Base-by-base conservation (phyloP, 768 basidiomycete genomes). In the Gyrodon lividus region DNA sequence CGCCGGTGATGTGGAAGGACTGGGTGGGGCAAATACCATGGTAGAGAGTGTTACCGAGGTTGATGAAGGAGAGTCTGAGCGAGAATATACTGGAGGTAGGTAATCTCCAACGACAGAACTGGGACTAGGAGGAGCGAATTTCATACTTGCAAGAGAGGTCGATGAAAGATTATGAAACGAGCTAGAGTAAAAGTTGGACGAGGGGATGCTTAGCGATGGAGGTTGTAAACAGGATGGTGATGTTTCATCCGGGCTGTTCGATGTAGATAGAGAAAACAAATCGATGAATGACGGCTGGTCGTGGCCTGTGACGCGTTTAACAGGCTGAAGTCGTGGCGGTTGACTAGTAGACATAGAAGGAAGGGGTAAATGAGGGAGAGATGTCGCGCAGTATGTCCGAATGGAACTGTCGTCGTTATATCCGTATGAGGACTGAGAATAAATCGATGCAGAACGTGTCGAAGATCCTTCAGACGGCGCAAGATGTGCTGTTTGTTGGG, bases 231-330 rank as follows among this genome's bases (percentile, higher is more conserved):
- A 59, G 59, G 57, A 38, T 20, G 55, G 24, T n/a, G 51, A 35
- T 3, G 10, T 3, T 14, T 47, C 41, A 16, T 43, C 49, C 17
- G 56, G 1, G 13, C 9, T 26, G 33, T 49, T 43, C 13, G 52
- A 24, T 16, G 26, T 52, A 55, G 63, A 60, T 55, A 61, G 46
- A 16, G 78, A 73, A 43, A 63, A 65, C 42, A 80, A 63, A 65
- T 80, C 76, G 40, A 80, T 77, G 58, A 79, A 78, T 28, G 79
- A 80, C 50, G 69, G 65, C 54, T 62, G 67, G 55, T 73, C 70
- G 65, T 70, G 69, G 72, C 41, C 70, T 22, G 57, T 20, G 31
- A 48, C 37, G 17, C 43, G 43, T 42, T 56, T 52, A n/a, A 72
- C 40, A 22, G 57, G 58, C 45, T 54, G 51, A 20, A 45, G 50